These are phyloP conservation scores for Trametes pubescens DNA, from an alignment of 1,284 basidiomycete species.

Conservation along the genomic window DNA sequence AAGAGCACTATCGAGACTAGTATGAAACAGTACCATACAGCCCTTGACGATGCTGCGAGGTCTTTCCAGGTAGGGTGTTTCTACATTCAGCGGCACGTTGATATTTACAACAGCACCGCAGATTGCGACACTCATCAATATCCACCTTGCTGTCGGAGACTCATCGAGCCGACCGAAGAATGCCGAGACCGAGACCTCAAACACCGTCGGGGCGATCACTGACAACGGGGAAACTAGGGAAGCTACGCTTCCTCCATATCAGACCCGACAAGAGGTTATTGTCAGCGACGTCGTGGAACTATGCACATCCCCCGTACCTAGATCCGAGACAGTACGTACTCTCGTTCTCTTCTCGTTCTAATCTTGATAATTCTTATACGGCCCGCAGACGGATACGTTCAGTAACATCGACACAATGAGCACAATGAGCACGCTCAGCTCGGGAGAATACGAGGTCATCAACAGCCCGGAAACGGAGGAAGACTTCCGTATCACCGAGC, in stretches of 20 bases:
- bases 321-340: conserved; percentile 17
- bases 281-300: conserved; percentile 30
- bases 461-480: conserved; percentile 18
- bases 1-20: conserved; percentile 51
- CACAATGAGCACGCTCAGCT: not conserved
- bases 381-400: conserved; percentile 1
- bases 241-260: conserved; percentile 19
- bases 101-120: conserved; percentile 28
- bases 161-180: not conserved
- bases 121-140: conserved; percentile 58
- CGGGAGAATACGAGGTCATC: not conserved
- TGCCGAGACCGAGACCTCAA: not conserved
- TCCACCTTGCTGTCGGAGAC: conserved; percentile 53
- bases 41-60: conserved; percentile 53
- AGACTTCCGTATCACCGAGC: conserved; percentile 22
- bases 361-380: not conserved
- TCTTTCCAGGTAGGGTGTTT: conserved; percentile 52
- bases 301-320: conserved; percentile 15
- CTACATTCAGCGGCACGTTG: not conserved
- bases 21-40: conserved; percentile 44
- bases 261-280: not conserved
- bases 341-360: not conserved
- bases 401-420: not conserved
- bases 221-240: not conserved
- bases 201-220: not conserved